Base-by-base conservation (phyloP, 169 alveolate genomes). In the Eimeria falciformis region DNA sequence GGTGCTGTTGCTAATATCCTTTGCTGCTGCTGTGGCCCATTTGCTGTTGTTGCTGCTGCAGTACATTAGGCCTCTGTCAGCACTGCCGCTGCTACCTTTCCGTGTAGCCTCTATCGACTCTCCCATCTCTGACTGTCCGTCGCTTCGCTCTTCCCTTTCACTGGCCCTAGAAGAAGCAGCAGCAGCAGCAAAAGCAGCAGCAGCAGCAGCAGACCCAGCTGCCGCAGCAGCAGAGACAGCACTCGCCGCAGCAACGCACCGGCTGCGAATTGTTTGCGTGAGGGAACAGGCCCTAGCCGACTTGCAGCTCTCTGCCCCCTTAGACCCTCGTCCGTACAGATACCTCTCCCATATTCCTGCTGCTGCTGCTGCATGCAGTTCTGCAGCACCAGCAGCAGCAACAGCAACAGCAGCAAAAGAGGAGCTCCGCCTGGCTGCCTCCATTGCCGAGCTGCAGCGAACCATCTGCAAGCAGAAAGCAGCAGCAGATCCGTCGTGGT, bases 211-310 rank as follows among this genome's bases (percentile, higher is more conserved):
- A 14, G 71, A 7, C 7, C 33, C 27, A 58, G 71, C 71, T 11
- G 71, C 11, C 5, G 71, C 71, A 14, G 71, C 71, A 14, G 71
- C 71, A 58, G 71, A 58, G 25, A 58, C 71, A 58, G 71, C 71
- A 9, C 71, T 58, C 21, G 71, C 27, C 21, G 71, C 71, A 11
- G 71, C 71, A 9, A 58, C 71, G 29, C 71, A 58, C 71, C 18
- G 71, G 71, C 71, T 58, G 18, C 71, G 71, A 11, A 21, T 58
- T 27, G 71, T 58, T 9, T 58, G 71, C 27, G 71, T 58, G 25
- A 58, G 21, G 71, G 71, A 21, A n/a, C 71, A n/a, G 27, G 71
- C 71, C 27, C 27, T 58, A 58, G 71, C 71, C 29, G 71, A 58
- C 71, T 21, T 58, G 27, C 71, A 11, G 71, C 71, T 58, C 71